Evolutionary conservation across 805 yeast genomes (phyloP).

Genomic region (Schizosaccharomyces japonicus): DNA sequence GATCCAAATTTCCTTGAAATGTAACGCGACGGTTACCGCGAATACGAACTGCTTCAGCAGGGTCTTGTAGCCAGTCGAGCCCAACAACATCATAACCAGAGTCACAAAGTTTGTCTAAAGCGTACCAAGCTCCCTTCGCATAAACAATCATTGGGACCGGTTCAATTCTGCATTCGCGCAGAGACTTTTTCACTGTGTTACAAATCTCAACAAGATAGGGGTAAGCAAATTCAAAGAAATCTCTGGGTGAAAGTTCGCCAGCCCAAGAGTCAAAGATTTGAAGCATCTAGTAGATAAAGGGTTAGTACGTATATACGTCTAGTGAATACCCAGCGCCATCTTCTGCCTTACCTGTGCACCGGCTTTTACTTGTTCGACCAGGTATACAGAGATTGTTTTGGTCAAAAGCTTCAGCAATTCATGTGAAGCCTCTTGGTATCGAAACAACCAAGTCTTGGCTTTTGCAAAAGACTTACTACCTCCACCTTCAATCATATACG

Average conservation of each 20-base stretch:
- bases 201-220: slow-evolving; percentile 70
- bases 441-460: slow-evolving; percentile 80
- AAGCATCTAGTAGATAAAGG: slow-evolving; percentile 29
- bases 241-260: slow-evolving; percentile 79
- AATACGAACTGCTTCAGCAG: slow-evolving; percentile 57
- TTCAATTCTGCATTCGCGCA: slow-evolving; percentile 47
- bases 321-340: neutral
- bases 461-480: slow-evolving; percentile 77
- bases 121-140: slow-evolving; percentile 95
- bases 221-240: slow-evolving; percentile 66
- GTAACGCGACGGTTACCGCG: slow-evolving; percentile 46
- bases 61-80: slow-evolving; percentile 75
- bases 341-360: slow-evolving; percentile 66
- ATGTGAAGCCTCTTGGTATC: slow-evolving; percentile 49
- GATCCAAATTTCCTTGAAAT: slow-evolving; percentile 87
- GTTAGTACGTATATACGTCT: neutral
- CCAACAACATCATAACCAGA: slow-evolving; percentile 74
- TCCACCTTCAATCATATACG: slow-evolving; percentile 83
- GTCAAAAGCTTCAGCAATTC: slow-evolving; percentile 51
- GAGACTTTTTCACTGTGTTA: slow-evolving; percentile 37
- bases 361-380: slow-evolving; percentile 84
- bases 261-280: slow-evolving; percentile 97
- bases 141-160: slow-evolving; percentile 69
- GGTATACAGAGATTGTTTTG: slow-evolving; percentile 72
- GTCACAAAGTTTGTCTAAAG: slow-evolving; percentile 60